Base-by-base conservation (phyloP, 2,329 filamentous ascomycete genomes). In the Fusarium domesticum region DNA sequence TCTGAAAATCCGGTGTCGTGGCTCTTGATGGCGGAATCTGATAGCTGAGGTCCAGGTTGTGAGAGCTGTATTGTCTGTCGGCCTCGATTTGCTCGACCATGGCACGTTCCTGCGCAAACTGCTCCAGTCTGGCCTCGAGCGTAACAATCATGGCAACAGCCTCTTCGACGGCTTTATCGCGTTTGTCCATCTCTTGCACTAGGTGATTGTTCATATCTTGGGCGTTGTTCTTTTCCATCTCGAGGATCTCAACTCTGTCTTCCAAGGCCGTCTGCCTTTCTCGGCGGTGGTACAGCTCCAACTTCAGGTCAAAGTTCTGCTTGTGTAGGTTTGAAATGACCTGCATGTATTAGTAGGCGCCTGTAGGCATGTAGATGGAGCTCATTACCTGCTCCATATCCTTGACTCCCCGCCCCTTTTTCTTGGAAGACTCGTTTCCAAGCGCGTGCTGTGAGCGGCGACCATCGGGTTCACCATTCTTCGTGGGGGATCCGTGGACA, bases 261-360 rank as follows among this genome's bases (percentile, higher is more conserved):
- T 87, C 83, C 25, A 88, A 58, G 17, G 69, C 69, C 7, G 72
- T 73, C 57, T 85, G 82, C 41, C 77, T 75, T 64, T 89, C 79
- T 19, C 85, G 75, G 6, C 83, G 76, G 59, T 89, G 84, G 54
- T 78, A 87, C 1, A 89, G 65, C 60, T 89, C 84, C 23, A 89
- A 71, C 63, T 89, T 89, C 33, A 89, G 72, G 53, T 87, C 84
- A 54, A 89, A 89, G 58, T 89, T 89, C 65, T 87, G 80, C 61
- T 89, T 89, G 63, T 84, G 81, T 17, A 89, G 67, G 2, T 73
- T 83, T 5, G 84, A 85, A 40, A 88, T 68, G 42, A 83, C 79
- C 76, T 85, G 3, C 34, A 36, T n/a, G 23, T 15, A 42, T 55
- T 46, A 57, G 50, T 20, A 11, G n/a, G 1, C 5, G 18, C 10